Percentiles rank a stretch among this genome's conserved stretches.
Evolutionary conservation across 257 asterid species (phyloP).

Genomic region (Forsythia viridissima): DNA sequence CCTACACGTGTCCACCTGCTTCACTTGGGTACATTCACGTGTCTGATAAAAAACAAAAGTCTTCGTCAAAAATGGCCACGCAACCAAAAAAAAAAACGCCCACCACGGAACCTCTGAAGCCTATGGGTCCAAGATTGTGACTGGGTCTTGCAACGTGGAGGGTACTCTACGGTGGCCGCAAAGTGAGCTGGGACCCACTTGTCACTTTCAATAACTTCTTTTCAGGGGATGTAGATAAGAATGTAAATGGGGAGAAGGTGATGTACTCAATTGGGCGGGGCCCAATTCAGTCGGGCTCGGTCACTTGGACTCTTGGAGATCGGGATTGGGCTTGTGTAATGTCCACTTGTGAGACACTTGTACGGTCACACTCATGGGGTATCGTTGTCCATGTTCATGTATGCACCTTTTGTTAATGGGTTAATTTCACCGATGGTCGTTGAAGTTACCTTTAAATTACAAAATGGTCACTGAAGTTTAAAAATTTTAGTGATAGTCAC

Average conservation of each 20-base stretch:
- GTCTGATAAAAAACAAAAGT: constrained; percentile 21
- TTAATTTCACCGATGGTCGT: too few species aligned
- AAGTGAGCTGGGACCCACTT: constrained; percentile 16
- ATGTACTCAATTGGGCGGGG: constrained; percentile 11
- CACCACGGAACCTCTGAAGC: constrained; percentile 28
- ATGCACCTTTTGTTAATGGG: too few species aligned
- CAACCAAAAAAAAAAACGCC: constrained; percentile 11
- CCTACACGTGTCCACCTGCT: constrained; percentile 16
- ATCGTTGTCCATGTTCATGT: too few species aligned
- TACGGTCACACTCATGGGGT: constrained; percentile 4
- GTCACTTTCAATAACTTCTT: constrained; percentile 32
- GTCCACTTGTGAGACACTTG: not conserved
- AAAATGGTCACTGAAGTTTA: too few species aligned
- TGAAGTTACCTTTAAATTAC: too few species aligned
- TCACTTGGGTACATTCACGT: constrained; percentile 35
- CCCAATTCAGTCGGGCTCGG: constrained; percentile 24
- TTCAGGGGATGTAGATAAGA: constrained; percentile 32
- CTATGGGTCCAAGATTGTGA: constrained; percentile 35
- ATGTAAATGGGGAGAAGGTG: constrained; percentile 23
- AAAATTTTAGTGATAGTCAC: too few species aligned
- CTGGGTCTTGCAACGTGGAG: constrained; percentile 48
- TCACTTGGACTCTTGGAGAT: not conserved
- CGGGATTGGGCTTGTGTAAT: constrained; percentile 1
- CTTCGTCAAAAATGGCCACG: constrained; percentile 35
- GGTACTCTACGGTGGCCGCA: constrained; percentile 22